phyloP scores from a whole-genome alignment of 1,139 yeast genomes.

The Candida glucosophila region DNA sequence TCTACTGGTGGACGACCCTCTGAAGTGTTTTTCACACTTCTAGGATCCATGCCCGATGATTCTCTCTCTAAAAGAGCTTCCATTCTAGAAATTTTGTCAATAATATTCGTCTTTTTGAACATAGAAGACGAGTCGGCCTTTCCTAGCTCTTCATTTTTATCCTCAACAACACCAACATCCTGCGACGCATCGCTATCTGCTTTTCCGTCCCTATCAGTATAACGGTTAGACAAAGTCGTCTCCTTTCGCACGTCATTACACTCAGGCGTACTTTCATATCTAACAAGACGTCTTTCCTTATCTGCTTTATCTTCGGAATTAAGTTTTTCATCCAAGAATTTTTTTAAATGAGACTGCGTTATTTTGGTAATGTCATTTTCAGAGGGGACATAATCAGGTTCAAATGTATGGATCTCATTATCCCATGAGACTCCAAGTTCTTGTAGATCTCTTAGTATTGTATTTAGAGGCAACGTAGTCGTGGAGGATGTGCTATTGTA shows the following conservation, averaged over 20 bases:
- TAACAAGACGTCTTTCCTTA: slow-evolving; percentile 6
- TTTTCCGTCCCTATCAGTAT: neutral
- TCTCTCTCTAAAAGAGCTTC: slow-evolving; percentile 16
- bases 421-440: slow-evolving; percentile 88
- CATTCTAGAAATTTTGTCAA: slow-evolving; percentile 20
- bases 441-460: slow-evolving; percentile 63
- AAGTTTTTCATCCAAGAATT: slow-evolving; percentile 52
- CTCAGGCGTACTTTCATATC: slow-evolving; percentile 4
- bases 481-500: slow-evolving; percentile 53
- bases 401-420: slow-evolving; percentile 74
- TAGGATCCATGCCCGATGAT: slow-evolving; percentile 1
- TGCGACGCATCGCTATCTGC: slow-evolving; percentile 1
- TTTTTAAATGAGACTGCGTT: slow-evolving; percentile 80
- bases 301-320: slow-evolving; percentile 21
- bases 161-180: slow-evolving; percentile 7
- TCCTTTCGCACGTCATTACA: slow-evolving; percentile 1
- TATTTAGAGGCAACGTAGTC: slow-evolving; percentile 62
- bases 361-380: slow-evolving; percentile 90
- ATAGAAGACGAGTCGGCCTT: slow-evolving; percentile 17
- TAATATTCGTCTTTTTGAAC: slow-evolving; percentile 12
- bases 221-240: neutral
- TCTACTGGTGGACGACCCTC: slow-evolving; percentile 4
- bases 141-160: slow-evolving; percentile 12
- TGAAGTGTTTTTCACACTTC: slow-evolving; percentile 2
- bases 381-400: slow-evolving; percentile 69